phyloP scores from a whole-genome alignment of 306 rosid species.

The Quercus dentata region DNA sequence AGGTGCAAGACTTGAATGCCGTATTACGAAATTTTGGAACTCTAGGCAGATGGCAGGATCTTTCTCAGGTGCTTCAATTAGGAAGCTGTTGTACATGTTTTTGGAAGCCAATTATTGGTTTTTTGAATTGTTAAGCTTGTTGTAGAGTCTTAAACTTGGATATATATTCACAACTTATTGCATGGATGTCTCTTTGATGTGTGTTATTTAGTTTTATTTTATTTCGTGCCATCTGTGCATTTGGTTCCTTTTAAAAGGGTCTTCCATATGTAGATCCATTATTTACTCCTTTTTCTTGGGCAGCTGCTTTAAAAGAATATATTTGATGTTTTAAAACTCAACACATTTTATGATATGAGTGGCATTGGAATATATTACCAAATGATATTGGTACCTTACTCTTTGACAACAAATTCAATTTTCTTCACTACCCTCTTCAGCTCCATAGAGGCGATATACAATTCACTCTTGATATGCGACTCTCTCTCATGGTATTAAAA shows the following conservation, averaged over 20 bases:
- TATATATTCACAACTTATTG: neutral
- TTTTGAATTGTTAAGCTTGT: neutral
- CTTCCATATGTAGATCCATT: neutral
- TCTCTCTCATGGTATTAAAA: neutral
- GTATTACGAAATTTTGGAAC: slow-evolving; percentile 56
- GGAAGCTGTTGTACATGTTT: neutral
- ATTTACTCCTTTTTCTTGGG: neutral
- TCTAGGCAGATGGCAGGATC: slow-evolving; percentile 45
- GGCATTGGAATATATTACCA: neutral
- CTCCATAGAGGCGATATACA: neutral
- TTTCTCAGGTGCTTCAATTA: slow-evolving; percentile 59
- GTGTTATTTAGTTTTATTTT: neutral
- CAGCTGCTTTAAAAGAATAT: neutral
- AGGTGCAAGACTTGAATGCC: slow-evolving; percentile 75
- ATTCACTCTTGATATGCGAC: neutral
- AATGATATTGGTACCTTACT: neutral
- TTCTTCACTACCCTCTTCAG: neutral
- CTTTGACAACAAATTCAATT: neutral
- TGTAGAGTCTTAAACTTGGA: neutral
- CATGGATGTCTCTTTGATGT: neutral
- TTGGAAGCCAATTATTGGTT: neutral
- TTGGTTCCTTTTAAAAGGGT: neutral
- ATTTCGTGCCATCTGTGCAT: neutral
- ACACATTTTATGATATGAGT: neutral
- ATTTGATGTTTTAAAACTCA: neutral